Evolutionary conservation across 192 early-diverging fungal genomes (phyloP), one percentile per base, ranked within the genome.

Genomic region (Geosiphon pyriformis): DNA sequence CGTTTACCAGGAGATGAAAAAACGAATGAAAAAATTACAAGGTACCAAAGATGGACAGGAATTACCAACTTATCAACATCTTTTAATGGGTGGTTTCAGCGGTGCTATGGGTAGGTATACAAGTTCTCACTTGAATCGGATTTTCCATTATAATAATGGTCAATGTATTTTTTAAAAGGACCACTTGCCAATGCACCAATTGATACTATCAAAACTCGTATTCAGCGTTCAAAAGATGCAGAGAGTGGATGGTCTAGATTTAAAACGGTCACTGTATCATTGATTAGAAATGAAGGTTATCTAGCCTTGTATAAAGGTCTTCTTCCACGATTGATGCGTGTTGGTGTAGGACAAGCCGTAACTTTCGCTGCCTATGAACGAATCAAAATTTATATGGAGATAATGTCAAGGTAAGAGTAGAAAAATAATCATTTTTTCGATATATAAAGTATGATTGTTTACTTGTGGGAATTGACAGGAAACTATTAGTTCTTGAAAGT

Each of bases 131-230:
- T 8, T 69, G 78, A 7, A 10, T 42, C 12, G 4, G 17, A 1
- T 52, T 25, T 33, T 25, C 4, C 2, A 8, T 47, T 4, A 29
- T 30, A 18, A 49, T 22, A 12, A 31, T 32, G 4, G 11, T 46
- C 2, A 61, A 0, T 27, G 20, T 37, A 34, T 35, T 34, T 37
- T 15, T 62, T 62, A 11, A 26, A 32, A 67, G 89, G 94, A 33
- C 96, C 96, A 1, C 74, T 98, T 1, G 94, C 91, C 52, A 98
- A 98, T 73, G 92, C 91, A 2, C 96, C 96, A 23, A 95, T 98
- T 48, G 96, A 98, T 75, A 96, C 94, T 32, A 94, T 98, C 81
- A 98, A 98, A 83, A 98, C 96, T 18, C 90, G 96, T 72, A 94
- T 98, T 55, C 96, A 98, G 73, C 91, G 89, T 78, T 86, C 87